These are phyloP conservation scores for Paulownia fortunei DNA, from an alignment of 257 asterid genomes.

Conservation along the genomic window DNA sequence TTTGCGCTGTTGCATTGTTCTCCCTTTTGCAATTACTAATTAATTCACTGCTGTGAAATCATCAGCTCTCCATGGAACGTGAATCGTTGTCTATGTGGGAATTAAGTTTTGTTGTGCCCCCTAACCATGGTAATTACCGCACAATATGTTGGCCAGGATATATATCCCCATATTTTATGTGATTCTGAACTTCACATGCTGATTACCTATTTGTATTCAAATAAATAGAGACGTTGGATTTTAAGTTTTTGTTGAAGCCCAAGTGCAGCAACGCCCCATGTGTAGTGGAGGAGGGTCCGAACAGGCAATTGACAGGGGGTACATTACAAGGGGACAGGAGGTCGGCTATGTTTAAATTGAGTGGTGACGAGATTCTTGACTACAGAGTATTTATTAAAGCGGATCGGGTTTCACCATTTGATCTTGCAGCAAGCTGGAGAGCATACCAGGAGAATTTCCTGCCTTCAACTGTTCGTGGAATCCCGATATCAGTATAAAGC, in stretches of 20 bases:
- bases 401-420: conserved; percentile 75
- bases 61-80: conserved; percentile 73
- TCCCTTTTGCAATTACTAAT: conserved; percentile 5
- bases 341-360: conserved; percentile 58
- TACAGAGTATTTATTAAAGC: conserved; percentile 66
- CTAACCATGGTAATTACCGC: conserved; percentile 50
- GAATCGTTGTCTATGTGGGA: conserved; percentile 81
- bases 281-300: conserved; percentile 75
- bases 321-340: conserved; percentile 64
- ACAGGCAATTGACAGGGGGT: conserved; percentile 67
- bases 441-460: conserved; percentile 78
- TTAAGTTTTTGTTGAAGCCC: conserved; percentile 75
- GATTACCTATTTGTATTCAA: background rate
- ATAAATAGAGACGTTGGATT: conserved; percentile 71
- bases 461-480: conserved; percentile 80
- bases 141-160: background rate
- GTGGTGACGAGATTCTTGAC: conserved; percentile 57
- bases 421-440: conserved; percentile 90
- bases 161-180: background rate
- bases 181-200: conserved; percentile 10
- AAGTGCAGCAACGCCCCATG: conserved; percentile 49
- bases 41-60: background rate
- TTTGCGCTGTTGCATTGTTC: too few species aligned
- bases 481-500: conserved; percentile 76
- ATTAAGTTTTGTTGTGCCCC: conserved; percentile 78